Percentiles rank a stretch among this genome's conserved stretches.
Conservation (phyloP, 108 stramenopile genomes). For the Chaetoceros muelleri region DNA sequence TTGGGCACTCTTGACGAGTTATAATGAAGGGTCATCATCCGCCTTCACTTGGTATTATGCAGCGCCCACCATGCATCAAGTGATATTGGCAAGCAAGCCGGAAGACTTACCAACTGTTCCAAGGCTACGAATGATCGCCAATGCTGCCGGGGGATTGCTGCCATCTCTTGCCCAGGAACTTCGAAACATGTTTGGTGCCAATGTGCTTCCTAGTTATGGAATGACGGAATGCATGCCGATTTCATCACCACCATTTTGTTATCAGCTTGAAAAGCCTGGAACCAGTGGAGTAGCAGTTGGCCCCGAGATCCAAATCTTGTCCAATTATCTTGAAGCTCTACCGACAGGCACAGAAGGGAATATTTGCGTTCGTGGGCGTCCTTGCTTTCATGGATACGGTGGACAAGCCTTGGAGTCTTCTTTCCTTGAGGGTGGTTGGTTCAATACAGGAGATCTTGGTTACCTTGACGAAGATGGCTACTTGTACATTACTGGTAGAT, state of each 20-base stretch:
- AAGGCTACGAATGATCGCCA: conserved; percentile 48
- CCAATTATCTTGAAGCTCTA: conserved; percentile 4
- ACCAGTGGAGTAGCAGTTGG: conserved; percentile 37
- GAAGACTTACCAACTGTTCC: background rate
- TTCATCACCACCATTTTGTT: conserved; percentile 37
- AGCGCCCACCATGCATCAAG: conserved; percentile 68
- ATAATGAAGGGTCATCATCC: no score
- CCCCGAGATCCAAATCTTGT: conserved; percentile 33
- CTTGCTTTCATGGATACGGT: conserved; percentile 33
- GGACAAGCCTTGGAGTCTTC: conserved; percentile 5
- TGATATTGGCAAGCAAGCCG: conserved; percentile 20
- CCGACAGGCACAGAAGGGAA: conserved; percentile 20
- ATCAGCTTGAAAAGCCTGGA: conserved; percentile 39
- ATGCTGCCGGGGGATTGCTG: conserved; percentile 54
- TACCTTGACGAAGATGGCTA: conserved; percentile 59
- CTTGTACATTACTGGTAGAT: conserved; percentile 59
- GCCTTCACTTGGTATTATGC: conserved; percentile 61
- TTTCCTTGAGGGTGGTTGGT: conserved; percentile 54
- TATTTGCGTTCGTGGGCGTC: conserved; percentile 29
- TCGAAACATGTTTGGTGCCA: conserved; percentile 22
- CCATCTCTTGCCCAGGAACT: conserved; percentile 38
- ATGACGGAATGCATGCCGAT: conserved; percentile 81
- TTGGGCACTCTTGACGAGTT: conserved; percentile 23
- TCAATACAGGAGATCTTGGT: conserved; percentile 76
- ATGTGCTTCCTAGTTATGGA: conserved; percentile 48